These are phyloP conservation scores for Aspergillus ochraceus DNA, from an alignment of 2,329 filamentous ascomycete species.

Conservation along the genomic window DNA sequence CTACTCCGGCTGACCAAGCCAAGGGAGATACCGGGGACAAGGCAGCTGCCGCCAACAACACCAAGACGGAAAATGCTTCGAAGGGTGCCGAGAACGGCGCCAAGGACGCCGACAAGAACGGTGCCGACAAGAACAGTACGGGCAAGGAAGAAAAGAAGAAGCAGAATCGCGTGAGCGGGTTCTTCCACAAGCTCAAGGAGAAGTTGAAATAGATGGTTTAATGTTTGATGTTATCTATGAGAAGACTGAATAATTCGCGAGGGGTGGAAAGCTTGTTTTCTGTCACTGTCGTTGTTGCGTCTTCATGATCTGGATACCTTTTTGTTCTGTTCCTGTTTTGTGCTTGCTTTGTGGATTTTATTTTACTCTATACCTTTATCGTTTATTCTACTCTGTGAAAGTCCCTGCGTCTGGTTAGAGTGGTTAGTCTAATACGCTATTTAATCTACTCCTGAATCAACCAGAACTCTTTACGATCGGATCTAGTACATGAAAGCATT, in stretches of 20 bases:
- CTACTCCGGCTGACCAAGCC: not conserved
- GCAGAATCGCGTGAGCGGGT: constrained; percentile 50
- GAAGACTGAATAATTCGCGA: constrained; percentile 9
- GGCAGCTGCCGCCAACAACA: constrained; percentile 17
- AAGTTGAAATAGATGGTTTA: constrained; percentile 46
- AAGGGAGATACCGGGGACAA: constrained; percentile 4
- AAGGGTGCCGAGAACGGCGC: constrained; percentile 23
- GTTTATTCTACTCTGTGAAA: not conserved
- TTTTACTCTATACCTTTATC: not conserved
- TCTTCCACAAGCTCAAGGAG: constrained; percentile 59
- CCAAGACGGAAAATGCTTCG: constrained; percentile 2
- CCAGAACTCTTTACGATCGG: too few relatives aligned
- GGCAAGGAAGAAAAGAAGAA: constrained; percentile 58
- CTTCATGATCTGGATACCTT: constrained; percentile 25
- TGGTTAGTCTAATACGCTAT: not conserved
- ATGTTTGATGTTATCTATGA: not conserved
- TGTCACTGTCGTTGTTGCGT: not conserved
- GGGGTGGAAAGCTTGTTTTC: constrained; percentile 11
- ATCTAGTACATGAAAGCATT: too few relatives aligned
- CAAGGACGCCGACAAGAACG: constrained; percentile 50
- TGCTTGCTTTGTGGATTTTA: not conserved
- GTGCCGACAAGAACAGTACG: constrained; percentile 8
- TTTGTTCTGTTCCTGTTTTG: constrained; percentile 11
- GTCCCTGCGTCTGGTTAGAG: not conserved
- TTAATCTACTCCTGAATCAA: not conserved